Evolutionary conservation across 1,284 basidiomycete species (phyloP).

Genomic region (Xanthoconium separans): DNA sequence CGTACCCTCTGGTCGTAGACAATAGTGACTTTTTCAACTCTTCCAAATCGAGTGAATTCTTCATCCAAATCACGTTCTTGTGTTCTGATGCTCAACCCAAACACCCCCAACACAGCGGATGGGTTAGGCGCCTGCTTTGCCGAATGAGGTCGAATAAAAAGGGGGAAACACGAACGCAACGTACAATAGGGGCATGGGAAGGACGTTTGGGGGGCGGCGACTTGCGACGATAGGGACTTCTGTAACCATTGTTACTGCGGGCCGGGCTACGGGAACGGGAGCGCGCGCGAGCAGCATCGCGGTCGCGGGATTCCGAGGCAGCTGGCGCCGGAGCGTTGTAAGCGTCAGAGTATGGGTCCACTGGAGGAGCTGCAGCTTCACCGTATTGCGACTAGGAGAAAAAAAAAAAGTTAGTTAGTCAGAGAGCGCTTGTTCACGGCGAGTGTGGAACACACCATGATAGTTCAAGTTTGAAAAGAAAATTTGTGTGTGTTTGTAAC

Average conservation of each 20-base stretch:
- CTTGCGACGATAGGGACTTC: conserved; percentile 51
- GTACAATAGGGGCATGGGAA: conserved; percentile 69
- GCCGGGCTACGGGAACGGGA: conserved; percentile 72
- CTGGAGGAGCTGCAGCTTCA: conserved; percentile 53
- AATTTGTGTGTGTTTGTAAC: conserved; percentile 46
- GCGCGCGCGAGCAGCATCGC: conserved; percentile 57
- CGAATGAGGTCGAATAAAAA: conserved; percentile 34
- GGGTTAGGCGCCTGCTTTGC: conserved; percentile 76
- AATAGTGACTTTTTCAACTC: conserved; percentile 94
- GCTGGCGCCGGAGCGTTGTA: conserved; percentile 65
- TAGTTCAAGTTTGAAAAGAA: conserved; percentile 46
- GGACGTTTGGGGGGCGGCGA: conserved; percentile 58
- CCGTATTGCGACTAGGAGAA: conserved; percentile 49
- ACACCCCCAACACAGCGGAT: conserved; percentile 90
- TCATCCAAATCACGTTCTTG: conserved; percentile 92
- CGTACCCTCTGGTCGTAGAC: conserved; percentile 98
- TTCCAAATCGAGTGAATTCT: conserved; percentile 87
- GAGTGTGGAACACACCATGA: conserved; percentile 54
- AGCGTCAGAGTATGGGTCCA: conserved; percentile 80
- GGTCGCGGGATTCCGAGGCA: conserved; percentile 42
- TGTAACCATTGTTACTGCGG: conserved; percentile 50
- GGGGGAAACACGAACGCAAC: conserved; percentile 32
- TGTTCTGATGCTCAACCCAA: conserved; percentile 94
- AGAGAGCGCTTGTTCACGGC: background rate
- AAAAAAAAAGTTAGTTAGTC: conserved; percentile 6